Evolutionary conservation across 2,329 filamentous ascomycete species (phyloP).

Genomic region (Penicillium aurantiogriseum): DNA sequence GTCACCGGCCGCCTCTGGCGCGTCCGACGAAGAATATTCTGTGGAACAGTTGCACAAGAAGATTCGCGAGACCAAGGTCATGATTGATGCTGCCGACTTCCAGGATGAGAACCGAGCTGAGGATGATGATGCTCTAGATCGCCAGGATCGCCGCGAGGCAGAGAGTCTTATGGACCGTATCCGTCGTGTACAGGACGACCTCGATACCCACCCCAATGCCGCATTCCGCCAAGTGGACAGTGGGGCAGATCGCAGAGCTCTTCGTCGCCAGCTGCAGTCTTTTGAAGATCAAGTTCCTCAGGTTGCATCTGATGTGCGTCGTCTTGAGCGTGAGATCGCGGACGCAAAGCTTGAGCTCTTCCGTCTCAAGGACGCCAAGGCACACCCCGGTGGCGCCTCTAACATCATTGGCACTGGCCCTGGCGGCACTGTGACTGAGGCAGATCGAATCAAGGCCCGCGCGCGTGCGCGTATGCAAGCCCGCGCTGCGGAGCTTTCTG

Average conservation of each 20-base stretch:
- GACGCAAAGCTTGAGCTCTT: constrained; percentile 91
- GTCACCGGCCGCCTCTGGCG: constrained; percentile 70
- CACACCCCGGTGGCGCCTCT: constrained; percentile 75
- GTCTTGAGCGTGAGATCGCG: constrained; percentile 86
- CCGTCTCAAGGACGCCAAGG: constrained; percentile 88
- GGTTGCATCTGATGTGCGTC: constrained; percentile 85
- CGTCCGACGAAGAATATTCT: constrained; percentile 73
- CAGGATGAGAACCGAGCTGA: constrained; percentile 86
- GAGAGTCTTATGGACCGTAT: constrained; percentile 94
- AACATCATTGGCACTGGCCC: constrained; percentile 89
- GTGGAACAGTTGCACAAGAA: constrained; percentile 89
- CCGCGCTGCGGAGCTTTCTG: constrained; percentile 85
- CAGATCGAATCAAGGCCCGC: constrained; percentile 88
- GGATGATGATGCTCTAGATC: constrained; percentile 87
- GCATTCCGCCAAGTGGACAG: constrained; percentile 70
- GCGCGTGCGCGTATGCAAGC: constrained; percentile 99
- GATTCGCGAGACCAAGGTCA: constrained; percentile 88
- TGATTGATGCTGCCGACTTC: constrained; percentile 95
- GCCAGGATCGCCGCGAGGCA: constrained; percentile 84
- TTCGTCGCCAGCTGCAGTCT: constrained; percentile 86
- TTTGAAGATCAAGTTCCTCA: constrained; percentile 88
- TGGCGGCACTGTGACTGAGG: constrained; percentile 85
- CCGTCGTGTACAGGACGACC: constrained; percentile 87
- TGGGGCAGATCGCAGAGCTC: constrained; percentile 78
- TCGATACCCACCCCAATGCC: constrained; percentile 84